phyloP scores from a whole-genome alignment of 2,329 filamentous ascomycete species.

The Colletotrichum agaves region DNA sequence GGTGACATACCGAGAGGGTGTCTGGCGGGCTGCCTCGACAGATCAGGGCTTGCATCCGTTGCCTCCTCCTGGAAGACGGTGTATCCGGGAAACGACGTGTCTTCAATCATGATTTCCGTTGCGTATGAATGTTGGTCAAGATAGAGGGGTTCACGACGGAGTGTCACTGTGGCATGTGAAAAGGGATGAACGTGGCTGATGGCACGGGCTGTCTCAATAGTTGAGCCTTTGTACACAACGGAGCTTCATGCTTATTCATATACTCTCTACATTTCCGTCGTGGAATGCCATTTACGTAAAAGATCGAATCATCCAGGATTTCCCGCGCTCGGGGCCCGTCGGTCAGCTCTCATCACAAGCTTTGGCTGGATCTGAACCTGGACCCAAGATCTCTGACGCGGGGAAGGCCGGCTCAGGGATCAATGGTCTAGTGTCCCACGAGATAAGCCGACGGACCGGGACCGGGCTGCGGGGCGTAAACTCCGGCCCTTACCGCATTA shows the following conservation, averaged over 20 bases:
- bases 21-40: constrained; percentile 44
- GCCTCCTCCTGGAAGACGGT: constrained; percentile 57
- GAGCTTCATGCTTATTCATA: background rate
- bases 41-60: constrained; percentile 50
- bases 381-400: constrained; percentile 1
- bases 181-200: background rate
- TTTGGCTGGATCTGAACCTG: background rate
- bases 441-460: constrained; percentile 3
- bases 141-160: constrained; percentile 40
- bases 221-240: background rate
- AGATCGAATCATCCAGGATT: constrained; percentile 42
- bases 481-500: background rate
- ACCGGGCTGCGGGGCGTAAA: background rate
- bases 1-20: constrained; percentile 51
- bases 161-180: background rate
- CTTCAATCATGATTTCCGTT: constrained; percentile 48
- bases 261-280: background rate
- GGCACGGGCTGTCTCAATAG: background rate
- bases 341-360: background rate
- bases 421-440: background rate
- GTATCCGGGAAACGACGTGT: constrained; percentile 57
- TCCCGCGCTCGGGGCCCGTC: background rate
- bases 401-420: background rate
- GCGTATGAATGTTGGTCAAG: constrained; percentile 40
- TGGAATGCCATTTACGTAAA: constrained; percentile 31